Base-by-base conservation (phyloP, 257 asterid genomes). In the Forsythia suspensa region DNA sequence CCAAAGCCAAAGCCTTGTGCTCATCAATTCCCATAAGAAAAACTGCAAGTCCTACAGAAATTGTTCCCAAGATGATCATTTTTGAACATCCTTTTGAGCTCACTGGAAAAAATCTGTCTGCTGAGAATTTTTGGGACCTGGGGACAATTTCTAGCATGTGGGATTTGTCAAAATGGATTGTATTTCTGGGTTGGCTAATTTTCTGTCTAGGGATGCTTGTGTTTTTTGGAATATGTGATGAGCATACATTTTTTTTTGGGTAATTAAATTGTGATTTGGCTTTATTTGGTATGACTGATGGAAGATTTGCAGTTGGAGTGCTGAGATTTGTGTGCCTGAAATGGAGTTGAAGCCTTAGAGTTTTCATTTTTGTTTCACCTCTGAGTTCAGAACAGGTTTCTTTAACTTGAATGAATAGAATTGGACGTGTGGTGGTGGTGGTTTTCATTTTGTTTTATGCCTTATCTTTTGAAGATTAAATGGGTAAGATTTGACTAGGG, bases 1-100 rank as follows among this genome's bases (percentile, higher is more conserved):
- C 95, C 39, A 96, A 83, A 59, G 97, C 98, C 87, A 86, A 3
- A 72, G 98, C 98, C 89, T 80, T 89, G 52, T 88, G 86, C 48
- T 87, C 97, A 63, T 89, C 95, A 68, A 90, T 74, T 1, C 97
- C 92, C 97, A 92, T 87, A 20, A 94, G 37, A 6, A 96, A 71
- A 12, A 89, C 42, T 1, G 90, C 91, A 2, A 91, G 42, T 24
- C 97, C 97, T 36, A 90, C 78, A 3, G 91, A 79, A 46, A 83
- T 73, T 13, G 89, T 90, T 29, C 92, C 97, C n/a, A 87, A 0
- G 9, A 90, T 51, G 86, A 84, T 81, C 59, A 73, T 4, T 69
- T 86, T 87, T 52, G 95, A 89, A n/a, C 69, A 63, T 70, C 59
- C 83, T 43, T 75, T 29, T 63, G 87, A 80, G 48, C 39, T 76